These are phyloP conservation scores for Terfezia claveryi DNA, from an alignment of 495 filamentous ascomycete species.

Conservation along the genomic window DNA sequence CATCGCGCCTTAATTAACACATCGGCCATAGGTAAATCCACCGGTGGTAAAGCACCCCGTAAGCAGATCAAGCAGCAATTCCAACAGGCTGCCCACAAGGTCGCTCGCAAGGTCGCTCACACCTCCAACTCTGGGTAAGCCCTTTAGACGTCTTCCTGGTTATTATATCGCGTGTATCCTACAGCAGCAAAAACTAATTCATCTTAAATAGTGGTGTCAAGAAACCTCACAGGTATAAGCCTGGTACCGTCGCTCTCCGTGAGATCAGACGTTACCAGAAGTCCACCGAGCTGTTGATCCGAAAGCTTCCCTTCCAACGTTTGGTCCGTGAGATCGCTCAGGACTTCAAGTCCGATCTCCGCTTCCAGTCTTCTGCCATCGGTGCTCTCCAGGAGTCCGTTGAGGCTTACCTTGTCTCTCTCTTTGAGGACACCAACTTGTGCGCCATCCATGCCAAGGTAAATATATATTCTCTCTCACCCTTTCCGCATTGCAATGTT, in stretches of 20 bases:
- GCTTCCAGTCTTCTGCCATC: conserved; percentile 99
- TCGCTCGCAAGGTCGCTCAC: conserved; percentile 54
- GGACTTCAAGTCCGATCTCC: conserved; percentile 99
- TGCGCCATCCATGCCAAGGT: conserved; percentile 31
- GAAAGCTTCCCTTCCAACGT: conserved; percentile 99
- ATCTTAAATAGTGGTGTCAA: conserved; percentile 62
- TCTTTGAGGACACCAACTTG: conserved; percentile 99
- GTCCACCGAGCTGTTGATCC: conserved; percentile 99
- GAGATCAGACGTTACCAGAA: conserved; percentile 99
- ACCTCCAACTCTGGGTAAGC: conserved; percentile 41
- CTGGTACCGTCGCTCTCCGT: conserved; percentile 99
- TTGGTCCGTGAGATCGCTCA: conserved; percentile 99
- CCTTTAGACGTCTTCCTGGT: background rate
- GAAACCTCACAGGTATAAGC: conserved; percentile 99
- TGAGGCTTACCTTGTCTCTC: conserved; percentile 99
- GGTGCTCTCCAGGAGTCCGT: conserved; percentile 99
- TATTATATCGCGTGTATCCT: conserved; percentile 13
- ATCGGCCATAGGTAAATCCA: conserved; percentile 52
- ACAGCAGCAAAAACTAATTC: conserved; percentile 33
- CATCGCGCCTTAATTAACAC: conserved; percentile 13
- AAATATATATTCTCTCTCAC: background rate
- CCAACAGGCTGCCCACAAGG: conserved; percentile 38
- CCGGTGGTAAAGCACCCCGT: conserved; percentile 97
- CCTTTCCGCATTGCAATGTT: background rate
- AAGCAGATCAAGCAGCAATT: conserved; percentile 48